phyloP scores from a whole-genome alignment of 495 filamentous ascomycete genomes.

The Daldinia loculata region DNA sequence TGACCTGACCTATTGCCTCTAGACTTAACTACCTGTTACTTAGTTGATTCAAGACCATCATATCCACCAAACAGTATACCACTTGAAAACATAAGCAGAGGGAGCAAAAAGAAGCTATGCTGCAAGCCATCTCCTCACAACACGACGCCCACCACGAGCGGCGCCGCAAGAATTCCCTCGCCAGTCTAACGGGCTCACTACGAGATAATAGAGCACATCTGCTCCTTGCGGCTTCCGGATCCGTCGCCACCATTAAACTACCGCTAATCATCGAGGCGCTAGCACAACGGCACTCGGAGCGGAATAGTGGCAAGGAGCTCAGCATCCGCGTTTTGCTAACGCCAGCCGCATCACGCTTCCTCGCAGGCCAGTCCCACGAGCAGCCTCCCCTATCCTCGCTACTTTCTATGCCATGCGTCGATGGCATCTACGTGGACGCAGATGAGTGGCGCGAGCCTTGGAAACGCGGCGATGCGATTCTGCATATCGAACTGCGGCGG shows the following conservation, averaged over 20 bases:
- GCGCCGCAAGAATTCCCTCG: slow-evolving; percentile 45
- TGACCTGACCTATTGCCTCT: slow-evolving; percentile 9
- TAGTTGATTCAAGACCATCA: not conserved
- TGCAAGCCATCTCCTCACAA: slow-evolving; percentile 45
- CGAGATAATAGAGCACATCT: slow-evolving; percentile 77
- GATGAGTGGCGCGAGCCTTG: slow-evolving; percentile 84
- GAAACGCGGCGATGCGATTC: slow-evolving; percentile 70
- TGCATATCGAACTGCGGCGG: slow-evolving; percentile 85
- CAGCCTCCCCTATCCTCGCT: slow-evolving; percentile 70
- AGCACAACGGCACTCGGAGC: slow-evolving; percentile 33
- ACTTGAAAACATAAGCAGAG: not conserved
- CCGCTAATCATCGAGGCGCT: slow-evolving; percentile 73
- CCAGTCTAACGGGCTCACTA: slow-evolving; percentile 46
- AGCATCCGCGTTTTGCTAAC: slow-evolving; percentile 84
- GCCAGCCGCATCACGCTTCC: slow-evolving; percentile 72
- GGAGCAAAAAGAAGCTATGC: slow-evolving; percentile 33
- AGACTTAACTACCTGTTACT: not conserved
- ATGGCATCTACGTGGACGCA: slow-evolving; percentile 75
- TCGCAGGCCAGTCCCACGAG: slow-evolving; percentile 71
- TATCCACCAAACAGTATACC: not conserved
- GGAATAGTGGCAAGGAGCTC: slow-evolving; percentile 53
- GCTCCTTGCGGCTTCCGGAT: slow-evolving; percentile 72
- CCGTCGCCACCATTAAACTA: slow-evolving; percentile 90
- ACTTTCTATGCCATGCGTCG: slow-evolving; percentile 63
- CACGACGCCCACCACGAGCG: slow-evolving; percentile 48